Base-by-base conservation (phyloP, 192 early-diverging fungal species). In the Lunasporangiospora selenospora region DNA sequence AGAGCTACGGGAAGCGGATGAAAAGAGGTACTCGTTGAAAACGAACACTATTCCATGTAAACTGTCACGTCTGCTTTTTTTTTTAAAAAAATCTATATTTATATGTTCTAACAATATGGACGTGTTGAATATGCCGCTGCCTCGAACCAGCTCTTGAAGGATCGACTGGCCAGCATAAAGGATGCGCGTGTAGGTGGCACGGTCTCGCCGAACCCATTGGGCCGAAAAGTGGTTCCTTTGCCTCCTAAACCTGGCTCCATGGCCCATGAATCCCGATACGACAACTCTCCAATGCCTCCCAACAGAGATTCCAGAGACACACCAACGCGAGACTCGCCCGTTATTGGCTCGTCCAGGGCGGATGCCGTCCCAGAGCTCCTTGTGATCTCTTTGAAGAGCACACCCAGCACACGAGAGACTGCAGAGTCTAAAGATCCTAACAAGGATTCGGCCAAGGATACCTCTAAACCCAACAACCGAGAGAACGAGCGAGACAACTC, bases 181-280 rank as follows among this genome's bases (percentile, higher is more conserved):
- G 59, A 53, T 24, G 50, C 67, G 15, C 33, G 60, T 5, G 10
- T 62, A 19, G 59, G 60, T 26, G 67, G 60, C 30, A 58, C 53
- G 21, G 54, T 56, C 2, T 58, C 54, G 7, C 60, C 67, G 9
- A 26, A 47, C 6, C 29, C 45, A 24, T 26, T 51, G 2, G 33
- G 59, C 26, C 61, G 67, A 16, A 73, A 39, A 15, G 48, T 63
- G 12, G 55, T 67, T 0, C 69, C 69, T 2, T 49, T 73, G 10
- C 69, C 69, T 18, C 69, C 69, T 4, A 73, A 73, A 30, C 69
- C 69, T 10, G 59, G 54, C 2, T 45, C 43, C 1, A 48, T 61
- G 3, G 37, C 49, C 5, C 43, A 63, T 21, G 69, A 73, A 1
- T 36, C 11, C 11, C 39, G 61, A 8, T 39, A 52, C 9, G 49